Evolutionary conservation across 176 grass and related monocot species (phyloP), one percentile per base, ranked within the genome.

Genomic region (Triticum timopheevii): DNA sequence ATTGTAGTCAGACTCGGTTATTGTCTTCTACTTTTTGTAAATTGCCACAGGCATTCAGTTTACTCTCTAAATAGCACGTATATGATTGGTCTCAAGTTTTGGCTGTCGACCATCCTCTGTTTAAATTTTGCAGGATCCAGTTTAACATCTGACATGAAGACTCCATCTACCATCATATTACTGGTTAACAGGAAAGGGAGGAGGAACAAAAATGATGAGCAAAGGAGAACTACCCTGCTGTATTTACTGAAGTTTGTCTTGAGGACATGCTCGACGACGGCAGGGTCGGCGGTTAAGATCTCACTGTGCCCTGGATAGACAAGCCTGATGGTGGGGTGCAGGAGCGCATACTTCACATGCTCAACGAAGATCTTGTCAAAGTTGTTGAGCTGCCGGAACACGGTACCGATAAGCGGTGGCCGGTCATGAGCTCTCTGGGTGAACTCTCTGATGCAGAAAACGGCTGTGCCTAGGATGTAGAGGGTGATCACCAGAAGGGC

Each of bases 211-310:
- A 4, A 77, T 2, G 59, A 66, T 33, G 7, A 23, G 50, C 31
- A 78, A 59, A 34, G 47, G 35, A 31, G 50, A 38, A 42, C 30
- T 52, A 93, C 89, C 92, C 89, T 94, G 61, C 80, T 86, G 81
- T 94, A 91, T 71, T 91, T 94, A 61, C 52, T 80, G 92, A 94
- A 94, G 64, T 69, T 94, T 34, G 80, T 84, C 77, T 84, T 94
- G 76, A 91, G 84, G 30, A 94, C 38, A 58, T 94, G 86, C 80
- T 94, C 84, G 20, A 94, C 9, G 79, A 83, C 62, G 62, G 64
- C 61, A 2, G 92, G 86, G 58, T 94, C 92, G 15, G 80, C 19
- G 3, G 86, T 91, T 5, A 11, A 62, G 52, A 94, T 0, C 64
- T 89, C 76, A 20, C 77, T 84, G 69, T 86, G 80, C 22, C 68